phyloP scores from a whole-genome alignment of 257 asterid genomes.

The Misopates orontium region DNA sequence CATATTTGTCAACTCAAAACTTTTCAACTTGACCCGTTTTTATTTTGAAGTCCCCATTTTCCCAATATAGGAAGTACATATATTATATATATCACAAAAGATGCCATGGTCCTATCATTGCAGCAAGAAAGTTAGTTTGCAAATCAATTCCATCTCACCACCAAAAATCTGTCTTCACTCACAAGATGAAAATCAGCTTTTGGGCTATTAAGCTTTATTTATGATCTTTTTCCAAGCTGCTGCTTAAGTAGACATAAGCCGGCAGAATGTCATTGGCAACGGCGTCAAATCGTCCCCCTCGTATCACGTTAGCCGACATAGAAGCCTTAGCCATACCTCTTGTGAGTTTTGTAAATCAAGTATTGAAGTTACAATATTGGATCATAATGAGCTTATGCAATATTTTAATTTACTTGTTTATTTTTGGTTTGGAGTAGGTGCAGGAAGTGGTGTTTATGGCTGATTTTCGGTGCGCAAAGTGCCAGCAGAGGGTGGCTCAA shows the following conservation, averaged over 20 bases:
- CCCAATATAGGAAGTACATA: conserved; percentile 19
- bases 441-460: conserved; percentile 87
- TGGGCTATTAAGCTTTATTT: conserved; percentile 13
- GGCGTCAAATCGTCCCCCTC: conserved; percentile 4
- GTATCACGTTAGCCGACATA: conserved; percentile 42
- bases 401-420: not conserved
- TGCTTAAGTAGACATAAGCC: not conserved
- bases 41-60: conserved; percentile 1
- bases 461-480: conserved; percentile 67
- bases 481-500: conserved; percentile 77
- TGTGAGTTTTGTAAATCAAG: conserved; percentile 39
- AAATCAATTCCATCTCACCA: conserved; percentile 25
- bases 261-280: conserved; percentile 11
- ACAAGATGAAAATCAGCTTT: conserved; percentile 26
- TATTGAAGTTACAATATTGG: not conserved
- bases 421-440: conserved; percentile 43
- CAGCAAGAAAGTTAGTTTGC: conserved; percentile 20
- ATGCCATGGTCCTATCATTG: conserved; percentile 28
- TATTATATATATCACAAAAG: conserved; percentile 13
- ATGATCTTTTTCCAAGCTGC: conserved; percentile 4
- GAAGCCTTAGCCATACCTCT: conserved; percentile 49
- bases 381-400: conserved; percentile 8
- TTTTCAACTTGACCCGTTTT: conserved; percentile 12
- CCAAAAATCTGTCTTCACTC: conserved; percentile 7
- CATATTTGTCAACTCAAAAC: conserved; percentile 31